Base-by-base conservation (phyloP, 805 yeast species). In the Henningerozyma blattae region DNA sequence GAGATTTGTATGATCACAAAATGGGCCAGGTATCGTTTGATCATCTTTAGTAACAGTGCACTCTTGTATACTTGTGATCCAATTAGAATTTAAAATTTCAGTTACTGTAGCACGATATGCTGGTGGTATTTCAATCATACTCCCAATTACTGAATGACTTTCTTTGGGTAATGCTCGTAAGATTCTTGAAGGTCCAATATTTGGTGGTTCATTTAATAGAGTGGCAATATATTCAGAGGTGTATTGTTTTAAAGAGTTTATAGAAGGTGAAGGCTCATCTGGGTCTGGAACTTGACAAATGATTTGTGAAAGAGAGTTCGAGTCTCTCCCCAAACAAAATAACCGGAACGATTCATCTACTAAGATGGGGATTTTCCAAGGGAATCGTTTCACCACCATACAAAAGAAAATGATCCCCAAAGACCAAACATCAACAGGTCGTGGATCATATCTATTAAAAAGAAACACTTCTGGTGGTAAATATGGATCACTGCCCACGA, bases 391-490 rank as follows among this genome's bases (percentile, higher is more conserved):
- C 54, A 86, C 65, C 38, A 83, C 72, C 95, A 86, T 85, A 62
- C 95, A 86, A 45, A 94, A 83, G 58, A 81, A 82, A 32, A 86
- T 82, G 39, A 86, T 84, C 7, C 94, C 95, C 22, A 76, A 75
- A 5, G 94, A 82, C 96, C 96, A 86, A 30, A 86, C 73, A 61
- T 86, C 96, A 5, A 86, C 94, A 1, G 95, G 94, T 43, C 94
- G 69, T 13, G 95, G 95, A 53, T 83, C 93, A 50, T 86, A 86
- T 41, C 78, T 77, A 44, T 74, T 65, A 53, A 82, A 79, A 8
- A 84, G 81, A 41, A 87, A 72, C 6, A 83, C 94, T 55, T 86
- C 96, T 1, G 96, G 96, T 1, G 95, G 93, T 54, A 86, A 62
- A 56, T 81, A 80, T 20, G 96, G 87, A 59, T 84, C 94, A 12